Evolutionary conservation across 345 rosid species (phyloP).

Genomic region (Populus deltoides): DNA sequence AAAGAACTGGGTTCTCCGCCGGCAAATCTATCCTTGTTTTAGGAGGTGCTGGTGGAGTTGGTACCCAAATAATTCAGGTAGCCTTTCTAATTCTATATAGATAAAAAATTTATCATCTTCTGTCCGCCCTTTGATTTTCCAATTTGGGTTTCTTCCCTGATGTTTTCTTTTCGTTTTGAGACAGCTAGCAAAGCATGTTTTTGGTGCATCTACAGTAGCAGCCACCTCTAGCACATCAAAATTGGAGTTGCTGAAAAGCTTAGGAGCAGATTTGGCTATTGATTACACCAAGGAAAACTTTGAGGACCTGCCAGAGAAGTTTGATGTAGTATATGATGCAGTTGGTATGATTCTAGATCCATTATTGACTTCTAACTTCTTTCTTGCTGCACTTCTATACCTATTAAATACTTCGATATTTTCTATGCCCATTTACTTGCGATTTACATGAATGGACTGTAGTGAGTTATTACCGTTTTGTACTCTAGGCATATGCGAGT

Average conservation of each 20-base stretch:
- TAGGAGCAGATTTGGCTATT: slow-evolving; percentile 23
- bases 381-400: too few relatives aligned
- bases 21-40: slow-evolving; percentile 15
- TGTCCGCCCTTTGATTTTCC: not conserved
- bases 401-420: not conserved
- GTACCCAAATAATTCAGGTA: slow-evolving; percentile 20
- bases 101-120: not conserved
- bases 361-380: not conserved
- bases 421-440: not conserved
- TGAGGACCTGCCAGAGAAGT: slow-evolving; percentile 20
- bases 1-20: slow-evolving; percentile 10
- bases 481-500: too few relatives aligned
- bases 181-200: slow-evolving; percentile 24
- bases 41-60: slow-evolving; percentile 29
- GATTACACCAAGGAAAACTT: slow-evolving; percentile 19
- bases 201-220: slow-evolving; percentile 16
- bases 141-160: not conserved
- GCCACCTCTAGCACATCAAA: slow-evolving; percentile 18
- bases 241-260: slow-evolving; percentile 16
- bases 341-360: slow-evolving; percentile 17
- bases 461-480: too few relatives aligned
- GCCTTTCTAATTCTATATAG: too few relatives aligned
- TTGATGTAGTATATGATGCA: slow-evolving; percentile 20
- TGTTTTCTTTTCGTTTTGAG: not conserved
- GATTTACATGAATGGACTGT: not conserved